phyloP scores from a whole-genome alignment of 768 basidiomycete species.

The Fibroporia radiculosa region DNA sequence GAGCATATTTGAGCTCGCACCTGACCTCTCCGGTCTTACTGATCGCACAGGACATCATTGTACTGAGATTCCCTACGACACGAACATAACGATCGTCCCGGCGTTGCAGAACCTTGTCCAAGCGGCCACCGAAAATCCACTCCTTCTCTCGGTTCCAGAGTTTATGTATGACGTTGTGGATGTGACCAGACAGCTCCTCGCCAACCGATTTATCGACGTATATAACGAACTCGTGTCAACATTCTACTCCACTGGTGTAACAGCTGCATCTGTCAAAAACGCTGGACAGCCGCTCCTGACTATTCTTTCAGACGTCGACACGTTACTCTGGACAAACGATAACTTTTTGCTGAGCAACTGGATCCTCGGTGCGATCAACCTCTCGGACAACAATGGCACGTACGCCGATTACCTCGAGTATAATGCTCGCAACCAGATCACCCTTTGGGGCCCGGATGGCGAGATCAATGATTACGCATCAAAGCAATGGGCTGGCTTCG shows the following conservation, averaged over 20 bases:
- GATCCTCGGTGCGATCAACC: constrained; percentile 27
- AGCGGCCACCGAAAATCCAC: constrained; percentile 8
- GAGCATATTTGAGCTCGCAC: constrained; percentile 30
- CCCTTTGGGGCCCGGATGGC: constrained; percentile 35
- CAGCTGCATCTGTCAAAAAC: constrained; percentile 15
- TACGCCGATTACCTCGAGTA: constrained; percentile 30
- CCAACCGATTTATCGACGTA: constrained; percentile 28
- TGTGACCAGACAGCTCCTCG: constrained; percentile 31
- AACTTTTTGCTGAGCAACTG: constrained; percentile 29
- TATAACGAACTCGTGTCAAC: constrained; percentile 25
- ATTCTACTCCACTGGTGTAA: constrained; percentile 20
- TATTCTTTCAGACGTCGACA: constrained; percentile 28
- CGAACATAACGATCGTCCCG: constrained; percentile 22
- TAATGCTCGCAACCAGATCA: constrained; percentile 34
- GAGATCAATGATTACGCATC: constrained; percentile 37
- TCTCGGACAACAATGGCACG: constrained; percentile 22
- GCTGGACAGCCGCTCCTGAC: constrained; percentile 22
- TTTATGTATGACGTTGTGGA: constrained; percentile 34
- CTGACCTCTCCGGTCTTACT: constrained; percentile 26
- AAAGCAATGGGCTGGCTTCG: constrained; percentile 35
- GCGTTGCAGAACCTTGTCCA: constrained; percentile 18
- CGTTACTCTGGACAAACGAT: constrained; percentile 24
- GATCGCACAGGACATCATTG: constrained; percentile 25
- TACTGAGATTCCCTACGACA: constrained; percentile 30
- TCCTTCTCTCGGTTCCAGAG: constrained; percentile 22